A percentile compares a stretch with the other conserved stretches of the same genome.
These are phyloP conservation scores for Eutypella sp. DNA, from an alignment of 2,329 filamentous ascomycete species.

Conservation along the genomic window DNA sequence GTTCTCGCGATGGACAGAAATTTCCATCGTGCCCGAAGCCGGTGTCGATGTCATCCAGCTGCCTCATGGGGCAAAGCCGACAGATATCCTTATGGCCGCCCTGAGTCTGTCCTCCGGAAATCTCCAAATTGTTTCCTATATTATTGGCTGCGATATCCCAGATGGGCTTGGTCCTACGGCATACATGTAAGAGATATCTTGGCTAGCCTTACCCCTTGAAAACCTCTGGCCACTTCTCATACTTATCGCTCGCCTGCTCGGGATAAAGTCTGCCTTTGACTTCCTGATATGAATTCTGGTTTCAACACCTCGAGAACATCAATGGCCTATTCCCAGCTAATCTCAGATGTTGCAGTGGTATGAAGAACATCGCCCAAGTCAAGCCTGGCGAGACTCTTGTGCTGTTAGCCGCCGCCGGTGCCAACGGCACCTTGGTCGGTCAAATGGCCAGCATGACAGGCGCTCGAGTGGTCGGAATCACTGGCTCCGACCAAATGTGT, in stretches of 20 bases:
- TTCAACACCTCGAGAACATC: not conserved
- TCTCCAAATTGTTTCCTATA: not conserved
- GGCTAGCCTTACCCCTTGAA: not conserved
- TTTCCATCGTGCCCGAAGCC: slow-evolving; percentile 45
- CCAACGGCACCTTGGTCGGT: slow-evolving; percentile 67
- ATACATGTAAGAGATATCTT: not conserved
- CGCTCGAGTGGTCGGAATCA: slow-evolving; percentile 56
- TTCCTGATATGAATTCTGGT: not conserved
- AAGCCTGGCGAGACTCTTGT: not conserved
- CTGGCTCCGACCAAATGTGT: slow-evolving; percentile 60
- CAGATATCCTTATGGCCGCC: slow-evolving; percentile 41
- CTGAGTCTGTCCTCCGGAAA: not conserved
- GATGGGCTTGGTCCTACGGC: not conserved
- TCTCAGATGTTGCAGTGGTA: not conserved
- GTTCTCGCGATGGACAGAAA: no score
- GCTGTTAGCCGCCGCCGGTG: slow-evolving; percentile 62
- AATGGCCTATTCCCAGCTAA: not conserved
- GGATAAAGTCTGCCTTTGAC: not conserved
- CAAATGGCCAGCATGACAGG: slow-evolving; percentile 75
- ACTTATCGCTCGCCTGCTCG: not conserved
- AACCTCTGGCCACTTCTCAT: not conserved
- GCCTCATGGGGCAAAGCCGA: slow-evolving; percentile 29
- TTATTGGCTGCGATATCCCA: not conserved
- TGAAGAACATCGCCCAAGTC: not conserved
- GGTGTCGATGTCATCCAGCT: slow-evolving; percentile 27